Evolutionary conservation across 2,329 filamentous ascomycete genomes (phyloP).

Genomic region (Neofusicoccum sp.): DNA sequence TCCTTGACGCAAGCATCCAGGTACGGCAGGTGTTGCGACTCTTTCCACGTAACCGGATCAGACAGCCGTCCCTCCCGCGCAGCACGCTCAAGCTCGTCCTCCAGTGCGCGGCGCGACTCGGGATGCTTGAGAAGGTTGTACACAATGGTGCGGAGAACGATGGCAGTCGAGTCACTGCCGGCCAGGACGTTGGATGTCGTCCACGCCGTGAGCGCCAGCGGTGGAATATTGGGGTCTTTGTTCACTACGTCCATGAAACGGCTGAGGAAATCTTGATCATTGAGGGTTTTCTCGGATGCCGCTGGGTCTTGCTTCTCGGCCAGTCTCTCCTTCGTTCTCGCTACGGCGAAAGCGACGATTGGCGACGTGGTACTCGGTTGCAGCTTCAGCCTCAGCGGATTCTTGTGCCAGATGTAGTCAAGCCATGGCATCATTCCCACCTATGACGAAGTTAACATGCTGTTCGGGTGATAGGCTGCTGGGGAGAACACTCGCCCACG

Average conservation of each 20-base stretch:
- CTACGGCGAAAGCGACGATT: not conserved
- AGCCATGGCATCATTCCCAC: conserved; percentile 11
- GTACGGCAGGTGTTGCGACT: conserved; percentile 31
- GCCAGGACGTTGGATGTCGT: conserved; percentile 22
- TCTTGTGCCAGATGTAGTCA: conserved; percentile 12
- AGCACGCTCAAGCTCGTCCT: conserved; percentile 24
- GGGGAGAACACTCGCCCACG: conserved; percentile 23
- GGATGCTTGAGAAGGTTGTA: conserved; percentile 36
- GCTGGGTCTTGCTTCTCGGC: not conserved
- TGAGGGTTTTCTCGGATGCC: not conserved
- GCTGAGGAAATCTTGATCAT: not conserved
- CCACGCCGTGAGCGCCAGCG: not conserved
- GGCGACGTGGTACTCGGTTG: not conserved
- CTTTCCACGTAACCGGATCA: conserved; percentile 25
- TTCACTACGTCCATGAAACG: not conserved
- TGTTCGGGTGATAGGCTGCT: not conserved
- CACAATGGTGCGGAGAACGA: conserved; percentile 36
- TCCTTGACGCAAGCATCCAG: conserved; percentile 55
- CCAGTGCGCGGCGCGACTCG: conserved; percentile 22
- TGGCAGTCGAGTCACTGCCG: conserved; percentile 40
- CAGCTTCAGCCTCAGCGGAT: not conserved
- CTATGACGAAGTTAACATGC: not conserved
- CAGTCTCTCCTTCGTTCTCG: not conserved
- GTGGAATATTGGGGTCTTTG: not conserved
- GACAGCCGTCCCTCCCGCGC: conserved; percentile 31